Evolutionary conservation across 306 rosid genomes (phyloP).

Genomic region (Gastrolobium bilobum): DNA sequence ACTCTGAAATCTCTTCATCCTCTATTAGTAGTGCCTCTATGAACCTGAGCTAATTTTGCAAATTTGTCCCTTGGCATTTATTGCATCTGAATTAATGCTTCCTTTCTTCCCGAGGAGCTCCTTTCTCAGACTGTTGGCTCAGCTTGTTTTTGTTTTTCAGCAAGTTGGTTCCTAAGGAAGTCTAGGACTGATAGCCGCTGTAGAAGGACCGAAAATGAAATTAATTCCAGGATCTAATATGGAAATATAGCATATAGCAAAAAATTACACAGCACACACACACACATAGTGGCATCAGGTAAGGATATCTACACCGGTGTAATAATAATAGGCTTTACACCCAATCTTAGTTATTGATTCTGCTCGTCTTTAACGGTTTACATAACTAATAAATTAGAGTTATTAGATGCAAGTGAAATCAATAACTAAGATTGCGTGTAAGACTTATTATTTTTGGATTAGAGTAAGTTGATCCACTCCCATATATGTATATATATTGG

Average conservation of each 20-base stretch:
- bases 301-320: no score
- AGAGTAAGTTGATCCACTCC: no score
- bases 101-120: constrained; percentile 22
- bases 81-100: constrained; percentile 26
- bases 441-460: no score
- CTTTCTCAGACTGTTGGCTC: constrained; percentile 54
- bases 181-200: constrained; percentile 83
- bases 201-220: constrained; percentile 29
- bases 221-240: constrained; percentile 31
- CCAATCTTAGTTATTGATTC: no score
- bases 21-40: constrained; percentile 29
- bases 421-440: no score
- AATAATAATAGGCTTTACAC: no score
- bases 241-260: constrained; percentile 11
- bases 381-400: no score
- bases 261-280: not conserved
- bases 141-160: constrained; percentile 61
- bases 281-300: no score
- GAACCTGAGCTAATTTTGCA: constrained; percentile 43
- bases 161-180: constrained; percentile 73
- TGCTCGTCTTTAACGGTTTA: no score
- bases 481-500: no score
- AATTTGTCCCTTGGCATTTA: constrained; percentile 35
- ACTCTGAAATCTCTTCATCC: constrained; percentile 45
- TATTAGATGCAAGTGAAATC: no score